Evolutionary conservation across 2,329 filamentous ascomycete genomes (phyloP), one percentile per base, ranked within the genome.

Genomic region (Pseudogymnoascus sp.): DNA sequence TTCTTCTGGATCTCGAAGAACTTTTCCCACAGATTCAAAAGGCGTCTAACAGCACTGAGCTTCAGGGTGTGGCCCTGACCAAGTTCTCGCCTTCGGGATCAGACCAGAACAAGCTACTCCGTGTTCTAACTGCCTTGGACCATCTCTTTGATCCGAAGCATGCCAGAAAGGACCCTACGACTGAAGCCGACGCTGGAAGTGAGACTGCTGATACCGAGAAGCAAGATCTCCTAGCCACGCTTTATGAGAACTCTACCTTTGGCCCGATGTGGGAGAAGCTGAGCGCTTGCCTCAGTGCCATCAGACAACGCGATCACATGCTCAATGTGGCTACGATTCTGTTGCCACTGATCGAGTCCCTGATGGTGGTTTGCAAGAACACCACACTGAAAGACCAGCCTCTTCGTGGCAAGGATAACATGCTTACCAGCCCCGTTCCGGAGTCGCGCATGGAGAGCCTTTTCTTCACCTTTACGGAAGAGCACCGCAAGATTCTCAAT

Each of bases 331-430:
- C 94, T 28, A 97, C 92, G 0, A 97, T 97, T 64, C 80, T 99
- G 23, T 78, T 97, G 34, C 94, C 94, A 28, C 78, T 99, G 28
- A 96, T 99, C 63, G 94, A 99, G 73, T 90, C 92, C 5, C 79
- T 99, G 63, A 99, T 99, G 94, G 94, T 99, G 59, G 92, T 99
- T 26, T 99, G 95, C 81, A 99, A 97, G 78, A 97, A 97, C 73
- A 96, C 91, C 7, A 88, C 90, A 1, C 74, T 52, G 72, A 80
- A 65, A 71, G 69, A 68, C 33, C 33, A 35, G 55, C 55, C 55
- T 10, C 30, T 37, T 10, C 55, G 35, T 10, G 75, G 72, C 63
- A 88, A 88, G 69, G 89, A 94, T 55, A 81, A 89, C 71, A 77
- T 86, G 12, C 74, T 91, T 35, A 84, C 88, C 19, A 95, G 88